A percentile compares a stretch with the other conserved stretches of the same genome.
Evolutionary conservation across 768 basidiomycete species (phyloP).

Genomic region (Plicaturopsis crispa): DNA sequence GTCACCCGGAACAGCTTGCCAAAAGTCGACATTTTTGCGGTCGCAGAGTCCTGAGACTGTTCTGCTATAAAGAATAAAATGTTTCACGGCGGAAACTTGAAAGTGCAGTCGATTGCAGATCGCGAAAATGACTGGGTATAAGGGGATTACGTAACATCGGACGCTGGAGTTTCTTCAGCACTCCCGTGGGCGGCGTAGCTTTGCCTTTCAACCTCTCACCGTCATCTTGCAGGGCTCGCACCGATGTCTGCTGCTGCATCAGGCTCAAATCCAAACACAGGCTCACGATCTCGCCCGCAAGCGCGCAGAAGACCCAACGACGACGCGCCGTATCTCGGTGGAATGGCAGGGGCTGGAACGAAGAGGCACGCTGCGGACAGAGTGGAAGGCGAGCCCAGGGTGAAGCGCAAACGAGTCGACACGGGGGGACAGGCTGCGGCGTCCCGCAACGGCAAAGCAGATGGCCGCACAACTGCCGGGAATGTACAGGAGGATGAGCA

Average conservation of each 20-base stretch:
- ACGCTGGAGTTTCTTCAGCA: too few species aligned
- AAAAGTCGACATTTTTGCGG: conserved; percentile 99
- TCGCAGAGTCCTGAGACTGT: conserved; percentile 4
- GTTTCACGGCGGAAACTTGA: neutral
- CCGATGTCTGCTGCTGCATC: conserved; percentile 29
- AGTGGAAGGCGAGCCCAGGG: conserved; percentile 65
- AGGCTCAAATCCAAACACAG: too few species aligned
- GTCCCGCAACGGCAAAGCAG: conserved; percentile 13
- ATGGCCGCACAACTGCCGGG: conserved; percentile 16
- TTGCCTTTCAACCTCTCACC: too few species aligned
- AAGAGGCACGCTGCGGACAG: conserved; percentile 66
- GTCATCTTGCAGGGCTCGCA: too few species aligned
- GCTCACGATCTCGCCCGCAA: conserved; percentile 57
- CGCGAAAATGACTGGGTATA: conserved; percentile 1
- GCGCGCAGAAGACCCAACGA: conserved; percentile 57
- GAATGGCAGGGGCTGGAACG: conserved; percentile 37
- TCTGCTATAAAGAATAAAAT: neutral
- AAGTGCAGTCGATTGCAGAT: neutral
- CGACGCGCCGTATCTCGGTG: conserved; percentile 65
- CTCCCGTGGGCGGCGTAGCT: too few species aligned
- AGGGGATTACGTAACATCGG: too few species aligned
- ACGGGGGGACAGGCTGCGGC: too few species aligned
- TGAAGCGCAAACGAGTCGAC: conserved; percentile 68
- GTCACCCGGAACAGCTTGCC: conserved; percentile 90
- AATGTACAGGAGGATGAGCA: conserved; percentile 29